Evolutionary conservation across 805 yeast genomes (phyloP).

Genomic region (Candida methanosorbosa): DNA sequence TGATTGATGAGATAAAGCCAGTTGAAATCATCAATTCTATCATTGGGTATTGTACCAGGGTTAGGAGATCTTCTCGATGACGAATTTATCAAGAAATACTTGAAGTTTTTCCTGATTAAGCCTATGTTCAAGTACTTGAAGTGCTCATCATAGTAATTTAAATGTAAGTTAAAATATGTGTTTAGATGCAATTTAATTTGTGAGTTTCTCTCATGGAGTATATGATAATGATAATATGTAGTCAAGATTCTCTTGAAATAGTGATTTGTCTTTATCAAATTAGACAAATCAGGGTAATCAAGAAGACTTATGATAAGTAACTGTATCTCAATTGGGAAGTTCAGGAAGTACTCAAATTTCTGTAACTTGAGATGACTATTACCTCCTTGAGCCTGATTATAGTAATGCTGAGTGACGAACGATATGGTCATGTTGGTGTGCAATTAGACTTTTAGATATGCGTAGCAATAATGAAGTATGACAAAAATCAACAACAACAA

Average conservation of each 20-base stretch:
- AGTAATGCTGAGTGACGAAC: no score
- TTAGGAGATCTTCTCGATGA: no score
- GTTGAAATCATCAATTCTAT: conserved; percentile 1
- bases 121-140: no score
- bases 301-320: conserved; percentile 2
- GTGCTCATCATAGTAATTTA: background rate
- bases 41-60: no score
- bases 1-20: conserved; percentile 1
- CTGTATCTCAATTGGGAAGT: conserved; percentile 4
- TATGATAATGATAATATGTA: background rate
- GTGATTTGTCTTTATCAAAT: background rate
- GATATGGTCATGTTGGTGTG: no score
- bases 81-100: background rate
- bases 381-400: no score
- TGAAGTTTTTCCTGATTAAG: background rate
- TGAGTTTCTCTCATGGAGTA: conserved; percentile 1
- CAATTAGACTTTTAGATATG: no score
- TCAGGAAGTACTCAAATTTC: background rate
- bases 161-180: background rate
- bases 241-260: background rate
- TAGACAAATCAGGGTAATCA: conserved; percentile 3
- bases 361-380: no score
- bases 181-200: background rate
- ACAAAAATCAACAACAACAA: no score
- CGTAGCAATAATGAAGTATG: no score